Percentiles rank a stretch among this genome's conserved stretches.
phyloP scores from a whole-genome alignment of 257 asterid genomes.

The Thymus quinquecostatus region DNA sequence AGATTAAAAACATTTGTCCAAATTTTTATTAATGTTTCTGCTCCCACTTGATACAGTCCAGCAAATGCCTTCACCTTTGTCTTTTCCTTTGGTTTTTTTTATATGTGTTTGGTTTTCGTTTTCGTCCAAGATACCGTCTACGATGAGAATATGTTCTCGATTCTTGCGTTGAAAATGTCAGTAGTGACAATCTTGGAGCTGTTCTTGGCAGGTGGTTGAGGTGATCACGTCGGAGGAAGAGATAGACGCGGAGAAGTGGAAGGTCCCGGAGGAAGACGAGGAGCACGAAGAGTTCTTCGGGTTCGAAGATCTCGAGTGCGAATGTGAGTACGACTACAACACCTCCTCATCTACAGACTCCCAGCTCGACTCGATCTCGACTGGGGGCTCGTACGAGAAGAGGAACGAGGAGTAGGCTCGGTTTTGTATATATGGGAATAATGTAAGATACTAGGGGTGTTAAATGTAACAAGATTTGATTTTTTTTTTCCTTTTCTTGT shows the following conservation, averaged over 20 bases:
- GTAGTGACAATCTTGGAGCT: neutral
- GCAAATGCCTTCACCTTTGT: neutral
- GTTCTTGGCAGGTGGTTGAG: slow-evolving; percentile 59
- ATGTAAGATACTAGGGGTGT: slow-evolving; percentile 15
- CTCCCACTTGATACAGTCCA: slow-evolving; percentile 25
- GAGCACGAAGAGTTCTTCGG: slow-evolving; percentile 81
- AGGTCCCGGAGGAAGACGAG: slow-evolving; percentile 70
- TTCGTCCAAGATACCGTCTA: slow-evolving; percentile 19
- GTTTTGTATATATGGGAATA: slow-evolving; percentile 34
- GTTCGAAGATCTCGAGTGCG: slow-evolving; percentile 91
- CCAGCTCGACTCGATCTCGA: slow-evolving; percentile 53
- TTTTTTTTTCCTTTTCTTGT: neutral
- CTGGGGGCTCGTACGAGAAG: slow-evolving; percentile 43
- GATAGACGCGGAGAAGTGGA: slow-evolving; percentile 69
- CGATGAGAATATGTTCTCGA: slow-evolving; percentile 20
- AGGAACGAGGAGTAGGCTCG: slow-evolving; percentile 21
- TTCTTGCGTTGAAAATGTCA: no score
- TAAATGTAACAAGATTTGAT: slow-evolving; percentile 20
- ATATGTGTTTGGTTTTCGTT: neutral
- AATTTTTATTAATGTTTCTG: slow-evolving; percentile 18
- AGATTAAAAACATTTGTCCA: slow-evolving; percentile 3
- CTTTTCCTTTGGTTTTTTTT: slow-evolving; percentile 23
- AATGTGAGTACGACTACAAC: slow-evolving; percentile 41
- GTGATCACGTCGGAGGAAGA: slow-evolving; percentile 58
- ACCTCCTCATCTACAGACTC: slow-evolving; percentile 60